Conservation (phyloP, 2,329 filamentous ascomycete species). For the Fusarium annulatum region DNA sequence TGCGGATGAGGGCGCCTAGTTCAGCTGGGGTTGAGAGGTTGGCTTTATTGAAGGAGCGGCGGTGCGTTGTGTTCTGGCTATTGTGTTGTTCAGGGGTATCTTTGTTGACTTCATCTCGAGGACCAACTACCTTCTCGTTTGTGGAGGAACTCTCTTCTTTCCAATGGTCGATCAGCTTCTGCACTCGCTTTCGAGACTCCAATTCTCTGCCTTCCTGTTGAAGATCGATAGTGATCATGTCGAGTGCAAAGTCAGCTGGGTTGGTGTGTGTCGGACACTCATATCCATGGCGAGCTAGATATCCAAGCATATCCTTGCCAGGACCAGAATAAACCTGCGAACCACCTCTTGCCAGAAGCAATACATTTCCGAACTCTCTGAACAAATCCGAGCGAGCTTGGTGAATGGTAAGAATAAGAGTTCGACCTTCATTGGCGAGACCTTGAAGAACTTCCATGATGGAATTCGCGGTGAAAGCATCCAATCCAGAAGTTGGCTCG, state of each 20-base stretch:
- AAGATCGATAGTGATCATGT: constrained; percentile 80
- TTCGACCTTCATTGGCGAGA: constrained; percentile 78
- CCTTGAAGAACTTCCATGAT: constrained; percentile 79
- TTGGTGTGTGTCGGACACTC: constrained; percentile 77
- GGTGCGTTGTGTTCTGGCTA: constrained; percentile 41
- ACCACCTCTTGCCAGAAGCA: constrained; percentile 77
- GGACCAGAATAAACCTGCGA: constrained; percentile 74
- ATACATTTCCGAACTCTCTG: constrained; percentile 74
- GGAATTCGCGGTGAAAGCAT: constrained; percentile 81
- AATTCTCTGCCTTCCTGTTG: constrained; percentile 72
- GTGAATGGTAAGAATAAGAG: constrained; percentile 80
- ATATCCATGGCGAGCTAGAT: constrained; percentile 70
- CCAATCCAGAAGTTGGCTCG: constrained; percentile 80
- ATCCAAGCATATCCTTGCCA: constrained; percentile 70
- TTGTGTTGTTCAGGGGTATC: background rate
- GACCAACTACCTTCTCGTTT: constrained; percentile 41
- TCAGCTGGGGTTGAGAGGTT: constrained; percentile 75
- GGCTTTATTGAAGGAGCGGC: constrained; percentile 56
- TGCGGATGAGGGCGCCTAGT: constrained; percentile 74
- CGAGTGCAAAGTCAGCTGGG: constrained; percentile 81
- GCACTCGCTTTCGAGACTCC: constrained; percentile 71
- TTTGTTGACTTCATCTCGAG: constrained; percentile 46
- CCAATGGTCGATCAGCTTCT: constrained; percentile 71
- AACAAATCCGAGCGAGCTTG: constrained; percentile 81
- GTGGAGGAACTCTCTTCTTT: constrained; percentile 18